Evolutionary conservation across 2,329 filamentous ascomycete species (phyloP), one percentile per base, ranked within the genome.

Genomic region (Microdochium trichocladiopsis): DNA sequence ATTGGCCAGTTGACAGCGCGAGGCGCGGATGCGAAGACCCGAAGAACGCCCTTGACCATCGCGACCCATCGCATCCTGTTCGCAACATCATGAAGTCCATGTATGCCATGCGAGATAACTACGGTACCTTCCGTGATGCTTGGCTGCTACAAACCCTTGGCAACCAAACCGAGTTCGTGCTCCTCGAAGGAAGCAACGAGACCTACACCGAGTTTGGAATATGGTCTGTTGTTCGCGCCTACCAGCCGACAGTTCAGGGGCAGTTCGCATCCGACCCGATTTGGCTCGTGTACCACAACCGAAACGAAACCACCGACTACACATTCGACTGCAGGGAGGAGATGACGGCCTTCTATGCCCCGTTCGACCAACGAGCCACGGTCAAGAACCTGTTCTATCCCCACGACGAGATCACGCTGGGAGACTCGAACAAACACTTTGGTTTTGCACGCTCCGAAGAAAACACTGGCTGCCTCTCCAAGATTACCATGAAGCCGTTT

Each of bases 321-420:
- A 64, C 67, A 4, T 82, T 80, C 52, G 72, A 83, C 56, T 84
- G 81, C 61, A 5, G 21, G 10, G 5, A 6, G 68, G 73, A 54
- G 67, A 66, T 25, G 65, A 66, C 6, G n/a, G 77, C 77, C 3
- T 68, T 83, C 33, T 66, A 83, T 37, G 68, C 80, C 31, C 77
- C 80, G 0, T 84, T 79, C 54, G 63, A 71, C 8, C 61, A 64
- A 2, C 73, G 72, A n/a, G 80, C 76, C 1, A 79, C 72, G 0
- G 79, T 84, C 54, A 81, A 79, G 60, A 84, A 82, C 59, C 62
- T 84, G 11, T 81, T 84, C 60, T 82, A 78, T 59, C 79, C 82
- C 2, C 82, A 80, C 55, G 81, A 84, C 33, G 76, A 82, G 57
- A 68, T 74, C 50, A 74, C 69, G 2, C 65, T 83, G 24, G 69